These are phyloP conservation scores for Moricandia moricandioides DNA, from an alignment of 345 rosid species.

Conservation along the genomic window DNA sequence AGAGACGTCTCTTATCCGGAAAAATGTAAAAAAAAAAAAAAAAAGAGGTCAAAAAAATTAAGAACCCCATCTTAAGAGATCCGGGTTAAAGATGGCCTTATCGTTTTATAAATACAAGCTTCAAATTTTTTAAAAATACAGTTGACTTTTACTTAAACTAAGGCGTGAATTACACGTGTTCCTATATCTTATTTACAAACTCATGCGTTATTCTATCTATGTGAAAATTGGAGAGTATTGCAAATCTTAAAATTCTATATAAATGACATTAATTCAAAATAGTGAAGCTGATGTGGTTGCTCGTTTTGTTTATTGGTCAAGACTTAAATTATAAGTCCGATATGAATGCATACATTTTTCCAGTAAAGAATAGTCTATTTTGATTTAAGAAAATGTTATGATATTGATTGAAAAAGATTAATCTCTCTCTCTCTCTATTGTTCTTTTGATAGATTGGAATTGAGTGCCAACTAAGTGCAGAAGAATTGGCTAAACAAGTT, in stretches of 20 bases:
- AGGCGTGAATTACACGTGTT: not conserved
- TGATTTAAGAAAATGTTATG: not conserved
- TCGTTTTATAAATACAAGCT: not conserved
- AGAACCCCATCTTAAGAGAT: too few species aligned
- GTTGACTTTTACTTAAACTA: not conserved
- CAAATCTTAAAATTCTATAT: not conserved
- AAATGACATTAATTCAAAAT: not conserved
- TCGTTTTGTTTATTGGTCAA: not conserved
- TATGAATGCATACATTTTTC: not conserved
- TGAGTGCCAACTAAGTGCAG: constrained; percentile 93
- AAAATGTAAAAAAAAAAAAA: too few species aligned
- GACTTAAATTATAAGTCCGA: not conserved
- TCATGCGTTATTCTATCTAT: not conserved
- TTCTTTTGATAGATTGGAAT: constrained; percentile 72
- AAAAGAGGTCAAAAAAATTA: too few species aligned
- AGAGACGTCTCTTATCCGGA: too few species aligned
- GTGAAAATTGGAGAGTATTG: not conserved
- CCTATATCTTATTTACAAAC: not conserved
- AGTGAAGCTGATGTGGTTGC: not conserved
- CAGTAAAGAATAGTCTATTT: not conserved
- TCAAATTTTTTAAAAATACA: not conserved
- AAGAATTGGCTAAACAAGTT: constrained; percentile 84
- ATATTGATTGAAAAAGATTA: not conserved
- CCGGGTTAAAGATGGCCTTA: too few species aligned
- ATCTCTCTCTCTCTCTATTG: not conserved